These are phyloP conservation scores for Pseudozyma hubeiensis DNA, from an alignment of 1,284 basidiomycete genomes.

Conservation along the genomic window DNA sequence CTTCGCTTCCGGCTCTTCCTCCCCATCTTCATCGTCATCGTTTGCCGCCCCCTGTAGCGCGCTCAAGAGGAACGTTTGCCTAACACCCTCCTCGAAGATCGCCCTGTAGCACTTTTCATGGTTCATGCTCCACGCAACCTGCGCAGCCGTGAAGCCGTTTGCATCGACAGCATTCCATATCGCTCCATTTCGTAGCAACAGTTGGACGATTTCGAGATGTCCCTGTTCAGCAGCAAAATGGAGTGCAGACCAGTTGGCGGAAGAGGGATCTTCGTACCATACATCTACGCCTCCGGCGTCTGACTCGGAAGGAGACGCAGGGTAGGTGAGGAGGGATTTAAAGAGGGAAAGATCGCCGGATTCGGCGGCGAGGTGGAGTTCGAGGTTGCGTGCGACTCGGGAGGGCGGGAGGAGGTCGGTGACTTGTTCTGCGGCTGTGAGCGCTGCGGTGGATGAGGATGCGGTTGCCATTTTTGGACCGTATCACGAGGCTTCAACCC, in stretches of 20 bases:
- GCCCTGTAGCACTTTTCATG: conserved; percentile 49
- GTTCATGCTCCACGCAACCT: conserved; percentile 64
- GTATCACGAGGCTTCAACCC: no score
- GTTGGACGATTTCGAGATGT: conserved; percentile 75
- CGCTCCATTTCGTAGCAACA: conserved; percentile 83
- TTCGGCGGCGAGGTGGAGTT: conserved; percentile 54
- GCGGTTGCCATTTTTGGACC: neutral
- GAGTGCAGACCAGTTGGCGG: conserved; percentile 77
- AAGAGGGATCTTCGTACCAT: conserved; percentile 83
- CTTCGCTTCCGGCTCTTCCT: conserved; percentile 25
- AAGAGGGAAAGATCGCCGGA: conserved; percentile 39
- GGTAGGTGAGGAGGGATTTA: conserved; percentile 36
- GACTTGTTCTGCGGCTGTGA: conserved; percentile 16
- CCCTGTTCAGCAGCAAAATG: conserved; percentile 88
- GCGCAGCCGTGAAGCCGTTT: conserved; percentile 61
- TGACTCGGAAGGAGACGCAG: conserved; percentile 3
- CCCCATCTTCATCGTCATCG: conserved; percentile 10
- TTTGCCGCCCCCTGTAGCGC: conserved; percentile 24
- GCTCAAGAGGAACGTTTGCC: conserved; percentile 56
- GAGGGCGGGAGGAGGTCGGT: conserved; percentile 30
- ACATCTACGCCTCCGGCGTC: conserved; percentile 72
- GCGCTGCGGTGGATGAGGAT: conserved; percentile 4
- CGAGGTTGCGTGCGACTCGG: conserved; percentile 51
- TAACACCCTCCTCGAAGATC: conserved; percentile 69
- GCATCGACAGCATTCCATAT: conserved; percentile 81